phyloP scores from a whole-genome alignment of 257 asterid genomes.

The Schizonepeta tenuifolia region DNA sequence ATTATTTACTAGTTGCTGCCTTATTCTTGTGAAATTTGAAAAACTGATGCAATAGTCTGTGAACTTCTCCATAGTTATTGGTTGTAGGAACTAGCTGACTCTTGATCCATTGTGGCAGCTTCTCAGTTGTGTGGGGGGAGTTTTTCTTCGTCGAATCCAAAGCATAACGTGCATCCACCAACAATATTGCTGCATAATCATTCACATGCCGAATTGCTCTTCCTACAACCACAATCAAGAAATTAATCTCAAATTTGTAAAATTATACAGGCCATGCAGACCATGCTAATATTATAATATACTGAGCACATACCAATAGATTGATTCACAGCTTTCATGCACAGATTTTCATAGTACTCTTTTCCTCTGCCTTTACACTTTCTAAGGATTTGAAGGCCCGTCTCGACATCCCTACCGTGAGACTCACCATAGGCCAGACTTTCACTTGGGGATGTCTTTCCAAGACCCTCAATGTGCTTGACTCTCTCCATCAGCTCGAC shows the following conservation, averaged over 20 bases:
- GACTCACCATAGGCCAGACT: slow-evolving; percentile 41
- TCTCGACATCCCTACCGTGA: slow-evolving; percentile 52
- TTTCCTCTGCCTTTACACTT: slow-evolving; percentile 86
- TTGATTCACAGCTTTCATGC: slow-evolving; percentile 98
- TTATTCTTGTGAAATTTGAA: slow-evolving; percentile 73
- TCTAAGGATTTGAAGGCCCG: slow-evolving; percentile 69
- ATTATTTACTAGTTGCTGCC: slow-evolving; percentile 34
- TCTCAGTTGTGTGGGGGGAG: slow-evolving; percentile 63
- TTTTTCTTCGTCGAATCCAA: slow-evolving; percentile 58
- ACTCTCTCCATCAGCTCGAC: slow-evolving; percentile 90
- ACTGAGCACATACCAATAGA: slow-evolving; percentile 68
- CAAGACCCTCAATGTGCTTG: slow-evolving; percentile 85
- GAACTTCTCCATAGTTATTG: slow-evolving; percentile 77
- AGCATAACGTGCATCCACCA: slow-evolving; percentile 88
- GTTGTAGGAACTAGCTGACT: slow-evolving; percentile 54
- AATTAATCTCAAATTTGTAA: slow-evolving; percentile 8
- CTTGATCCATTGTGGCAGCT: slow-evolving; percentile 92
- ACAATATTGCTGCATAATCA: slow-evolving; percentile 85
- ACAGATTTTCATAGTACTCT: slow-evolving; percentile 93
- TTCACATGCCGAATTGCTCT: slow-evolving; percentile 91
- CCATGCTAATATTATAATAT: background rate
- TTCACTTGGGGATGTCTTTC: slow-evolving; percentile 33
- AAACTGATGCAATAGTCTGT: slow-evolving; percentile 76
- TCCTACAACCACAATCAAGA: slow-evolving; percentile 54
- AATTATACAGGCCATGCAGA: background rate